Conservation (phyloP, 176 grass and related monocot species). For the Rhipidocladum racemiflorum region DNA sequence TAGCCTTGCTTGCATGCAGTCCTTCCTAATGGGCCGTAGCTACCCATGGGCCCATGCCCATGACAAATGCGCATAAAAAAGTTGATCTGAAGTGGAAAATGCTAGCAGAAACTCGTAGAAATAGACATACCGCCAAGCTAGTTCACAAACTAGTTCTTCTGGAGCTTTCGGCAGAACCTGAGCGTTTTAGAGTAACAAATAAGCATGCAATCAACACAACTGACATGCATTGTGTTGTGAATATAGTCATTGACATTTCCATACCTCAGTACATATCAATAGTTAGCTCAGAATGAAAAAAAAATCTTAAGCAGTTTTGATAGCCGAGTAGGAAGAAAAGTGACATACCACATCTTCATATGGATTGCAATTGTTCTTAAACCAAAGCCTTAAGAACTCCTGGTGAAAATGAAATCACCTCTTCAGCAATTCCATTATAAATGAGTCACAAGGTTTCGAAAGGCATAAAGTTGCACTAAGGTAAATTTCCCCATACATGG, state of each 20-base stretch:
- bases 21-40: no score
- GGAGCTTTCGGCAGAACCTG: conserved; percentile 92
- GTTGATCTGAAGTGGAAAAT: not conserved
- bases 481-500: not conserved
- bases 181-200: conserved; percentile 25
- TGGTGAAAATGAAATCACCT: conserved; percentile 29
- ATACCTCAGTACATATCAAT: not conserved
- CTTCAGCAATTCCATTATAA: conserved; percentile 25
- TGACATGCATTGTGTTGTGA: not conserved
- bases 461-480: not conserved
- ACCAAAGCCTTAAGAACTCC: conserved; percentile 96
- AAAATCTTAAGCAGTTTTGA: not conserved
- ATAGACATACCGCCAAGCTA: conserved; percentile 76
- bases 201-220: conserved; percentile 11
- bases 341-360: conserved; percentile 73
- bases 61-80: not conserved
- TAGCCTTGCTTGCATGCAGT: no score
- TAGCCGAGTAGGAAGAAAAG: not conserved
- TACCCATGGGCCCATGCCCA: no score
- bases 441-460: not conserved
- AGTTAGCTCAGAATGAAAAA: not conserved
- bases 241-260: not conserved
- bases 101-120: conserved; percentile 1
- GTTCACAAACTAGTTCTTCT: conserved; percentile 77
- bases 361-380: conserved; percentile 95